Base-by-base conservation (phyloP, 305 asterid species). In the Fraxinus angustifolia region DNA sequence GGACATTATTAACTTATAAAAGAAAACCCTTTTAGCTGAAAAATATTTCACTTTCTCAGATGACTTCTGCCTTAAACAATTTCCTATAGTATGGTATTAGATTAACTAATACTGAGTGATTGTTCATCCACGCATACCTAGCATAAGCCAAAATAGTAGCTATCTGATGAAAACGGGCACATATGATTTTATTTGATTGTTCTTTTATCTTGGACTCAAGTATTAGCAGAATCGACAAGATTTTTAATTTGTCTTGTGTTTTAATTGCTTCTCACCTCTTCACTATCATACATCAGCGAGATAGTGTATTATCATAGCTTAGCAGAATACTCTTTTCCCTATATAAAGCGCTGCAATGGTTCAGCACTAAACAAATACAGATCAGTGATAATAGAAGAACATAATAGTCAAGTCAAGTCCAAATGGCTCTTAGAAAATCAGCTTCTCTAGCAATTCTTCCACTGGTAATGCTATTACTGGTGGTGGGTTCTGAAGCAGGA, bases 81-180 rank as follows among this genome's bases (percentile, higher is more conserved):
- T 34, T 19, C 70, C 17, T 8, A 11, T 16, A 82, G 14, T 40
- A 53, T 68, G 40, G 40, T 16, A 26, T 31, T 34, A 31, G n/a
- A 33, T 21, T 34, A 1, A 68, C 3, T 56, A 67, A 62, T 16
- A 28, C 62, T 79, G 80, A 53, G 70, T 76, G 73, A 75, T 82
- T 53, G 77, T 79, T 73, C 78, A 72, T 72, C 84, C 74, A 83
- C 83, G 86, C 65, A 65, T 76, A 4, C 62, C 48, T 10, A 35
- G 30, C 62, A 50, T 8, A 42, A 73, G 53, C 72, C 89, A 80
- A 84, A 86, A 82, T 34, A 38, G 38, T 28, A 45, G 86, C 84
- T 38, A 74, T 16, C 79, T 60, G 28, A 60, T 60, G 70, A 60
- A 60, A 1, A 60, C 7, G 19, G 17, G 21, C 60, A 48, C 60